A percentile compares a stretch with the other conserved stretches of the same genome.
Conservation (phyloP, 1,284 basidiomycete genomes). For the Schizophyllum amplum region DNA sequence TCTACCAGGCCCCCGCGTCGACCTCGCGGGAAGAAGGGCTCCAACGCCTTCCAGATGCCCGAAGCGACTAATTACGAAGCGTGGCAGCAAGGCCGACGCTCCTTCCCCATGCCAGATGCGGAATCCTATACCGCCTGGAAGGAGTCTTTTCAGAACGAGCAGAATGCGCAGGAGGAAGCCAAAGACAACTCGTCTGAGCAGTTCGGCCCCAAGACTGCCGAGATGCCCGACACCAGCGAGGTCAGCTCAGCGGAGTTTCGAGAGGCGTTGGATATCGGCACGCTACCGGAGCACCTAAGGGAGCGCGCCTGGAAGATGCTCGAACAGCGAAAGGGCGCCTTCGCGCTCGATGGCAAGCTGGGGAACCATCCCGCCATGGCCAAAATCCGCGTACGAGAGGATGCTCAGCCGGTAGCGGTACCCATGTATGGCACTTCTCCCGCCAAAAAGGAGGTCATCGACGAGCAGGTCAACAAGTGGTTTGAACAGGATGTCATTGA, state of each 20-base stretch:
- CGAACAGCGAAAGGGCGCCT: constrained; percentile 11
- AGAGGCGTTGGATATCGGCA: constrained; percentile 9
- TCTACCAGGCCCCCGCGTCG: too few relatives aligned
- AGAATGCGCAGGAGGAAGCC: not conserved
- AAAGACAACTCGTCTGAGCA: not conserved
- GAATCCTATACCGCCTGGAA: not conserved
- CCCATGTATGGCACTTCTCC: constrained; percentile 23
- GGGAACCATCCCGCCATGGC: constrained; percentile 15
- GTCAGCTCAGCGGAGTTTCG: constrained; percentile 5
- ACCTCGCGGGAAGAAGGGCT: not conserved
- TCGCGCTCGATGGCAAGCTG: constrained; percentile 20
- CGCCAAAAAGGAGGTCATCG: constrained; percentile 22
- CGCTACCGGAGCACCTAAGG: constrained; percentile 7
- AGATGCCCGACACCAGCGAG: constrained; percentile 4
- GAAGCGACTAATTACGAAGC: not conserved
- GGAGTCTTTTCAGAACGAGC: not conserved
- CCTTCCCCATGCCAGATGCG: not conserved
- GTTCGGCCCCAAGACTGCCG: constrained; percentile 14
- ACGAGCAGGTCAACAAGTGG: constrained; percentile 23
- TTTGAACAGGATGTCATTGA: constrained; percentile 24
- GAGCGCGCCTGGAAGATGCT: constrained; percentile 9
- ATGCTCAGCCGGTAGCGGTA: constrained; percentile 15
- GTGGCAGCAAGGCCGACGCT: not conserved
- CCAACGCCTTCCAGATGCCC: not conserved
- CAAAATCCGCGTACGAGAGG: constrained; percentile 11